These are phyloP conservation scores for Stachybotrys chlorohalonatus DNA, from an alignment of 2,329 filamentous ascomycete species.

Conservation along the genomic window DNA sequence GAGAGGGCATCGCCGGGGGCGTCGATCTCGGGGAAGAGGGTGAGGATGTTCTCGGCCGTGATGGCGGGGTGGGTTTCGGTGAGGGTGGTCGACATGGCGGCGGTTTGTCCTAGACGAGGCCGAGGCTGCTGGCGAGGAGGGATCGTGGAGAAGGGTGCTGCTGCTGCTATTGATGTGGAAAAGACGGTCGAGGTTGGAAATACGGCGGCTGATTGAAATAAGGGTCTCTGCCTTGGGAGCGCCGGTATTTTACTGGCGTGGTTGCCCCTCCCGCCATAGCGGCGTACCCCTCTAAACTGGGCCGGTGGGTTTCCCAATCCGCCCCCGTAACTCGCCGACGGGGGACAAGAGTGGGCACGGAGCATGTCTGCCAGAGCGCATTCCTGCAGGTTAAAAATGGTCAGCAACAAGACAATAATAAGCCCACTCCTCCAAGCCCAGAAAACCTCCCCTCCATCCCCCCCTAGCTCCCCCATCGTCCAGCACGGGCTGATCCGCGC, in stretches of 20 bases:
- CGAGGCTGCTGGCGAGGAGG: neutral
- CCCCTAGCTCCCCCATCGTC: no score
- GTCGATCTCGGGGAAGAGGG: constrained; percentile 78
- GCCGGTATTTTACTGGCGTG: neutral
- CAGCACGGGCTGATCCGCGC: no score
- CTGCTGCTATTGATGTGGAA: neutral
- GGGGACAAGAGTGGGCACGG: neutral
- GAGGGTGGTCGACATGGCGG: constrained; percentile 31
- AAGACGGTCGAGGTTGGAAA: neutral
- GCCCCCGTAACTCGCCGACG: neutral
- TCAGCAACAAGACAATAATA: neutral
- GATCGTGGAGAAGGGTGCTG: constrained; percentile 1
- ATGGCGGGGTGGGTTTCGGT: constrained; percentile 50
- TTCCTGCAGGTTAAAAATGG: neutral
- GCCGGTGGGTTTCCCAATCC: neutral
- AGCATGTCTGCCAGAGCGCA: neutral
- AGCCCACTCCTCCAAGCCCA: no score
- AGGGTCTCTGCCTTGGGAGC: neutral
- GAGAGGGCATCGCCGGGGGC: constrained; percentile 65
- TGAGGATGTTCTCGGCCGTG: constrained; percentile 77
- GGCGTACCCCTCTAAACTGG: neutral
- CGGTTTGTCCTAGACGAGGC: neutral
- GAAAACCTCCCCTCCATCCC: no score
- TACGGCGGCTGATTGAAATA: neutral
- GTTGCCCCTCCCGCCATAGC: neutral